These are phyloP conservation scores for Plasmodium gonderi DNA, from an alignment of 169 alveolate genomes.

Conservation along the genomic window DNA sequence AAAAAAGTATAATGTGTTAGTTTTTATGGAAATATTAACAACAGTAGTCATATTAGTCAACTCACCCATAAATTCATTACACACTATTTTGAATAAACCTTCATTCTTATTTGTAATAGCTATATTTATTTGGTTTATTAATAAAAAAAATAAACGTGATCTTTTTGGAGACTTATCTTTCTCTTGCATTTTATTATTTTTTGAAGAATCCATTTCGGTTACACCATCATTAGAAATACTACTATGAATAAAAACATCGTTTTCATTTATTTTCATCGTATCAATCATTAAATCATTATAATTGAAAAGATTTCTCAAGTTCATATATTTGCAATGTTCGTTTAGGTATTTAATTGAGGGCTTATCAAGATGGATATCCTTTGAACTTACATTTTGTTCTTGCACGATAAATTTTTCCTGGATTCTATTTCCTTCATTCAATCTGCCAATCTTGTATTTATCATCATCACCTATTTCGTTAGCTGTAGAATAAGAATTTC, in stretches of 20 bases:
- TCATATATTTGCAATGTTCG: conserved; percentile 28
- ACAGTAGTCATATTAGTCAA: not conserved
- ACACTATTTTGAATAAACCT: conserved; percentile 48
- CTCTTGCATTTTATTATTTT: not conserved
- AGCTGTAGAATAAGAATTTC: not conserved
- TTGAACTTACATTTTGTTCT: not conserved
- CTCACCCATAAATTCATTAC: conserved; percentile 39
- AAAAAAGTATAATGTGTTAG: conserved; percentile 32
- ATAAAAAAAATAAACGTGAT: conserved; percentile 14
- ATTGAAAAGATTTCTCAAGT: conserved; percentile 50
- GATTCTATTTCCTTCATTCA: not conserved
- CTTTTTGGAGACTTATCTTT: not conserved
- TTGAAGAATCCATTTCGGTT: not conserved
- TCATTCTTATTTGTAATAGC: conserved; percentile 32
- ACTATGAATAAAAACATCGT: not conserved
- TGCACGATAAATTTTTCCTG: not conserved
- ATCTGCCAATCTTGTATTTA: not conserved
- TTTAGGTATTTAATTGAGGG: not conserved
- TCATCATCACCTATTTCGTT: not conserved
- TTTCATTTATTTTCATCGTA: not conserved
- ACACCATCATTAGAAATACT: not conserved
- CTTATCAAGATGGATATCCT: not conserved
- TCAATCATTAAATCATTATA: not conserved
- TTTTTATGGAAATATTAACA: conserved; percentile 36
- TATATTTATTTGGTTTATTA: conserved; percentile 28